phyloP scores from a whole-genome alignment of 257 asterid genomes.

The Osmanthus fragrans region DNA sequence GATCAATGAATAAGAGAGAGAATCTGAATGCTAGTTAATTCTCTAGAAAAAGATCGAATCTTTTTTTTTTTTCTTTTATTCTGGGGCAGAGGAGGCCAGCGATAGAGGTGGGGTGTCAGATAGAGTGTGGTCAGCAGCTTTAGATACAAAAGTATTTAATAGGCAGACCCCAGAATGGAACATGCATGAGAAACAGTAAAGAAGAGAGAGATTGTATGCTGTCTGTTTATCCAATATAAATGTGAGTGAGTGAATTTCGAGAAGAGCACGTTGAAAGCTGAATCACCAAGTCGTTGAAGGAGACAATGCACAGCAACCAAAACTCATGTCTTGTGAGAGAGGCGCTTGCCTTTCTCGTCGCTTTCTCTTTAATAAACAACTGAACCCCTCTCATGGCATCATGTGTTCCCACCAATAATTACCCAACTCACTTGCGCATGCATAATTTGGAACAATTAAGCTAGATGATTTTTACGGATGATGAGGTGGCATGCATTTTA shows the following conservation, averaged over 20 bases:
- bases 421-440: too few relatives aligned
- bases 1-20: not conserved
- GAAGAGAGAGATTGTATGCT: not conserved
- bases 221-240: not conserved
- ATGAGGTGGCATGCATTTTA: too few relatives aligned
- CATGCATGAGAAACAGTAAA: not conserved
- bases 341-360: not conserved
- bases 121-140: conserved; percentile 21
- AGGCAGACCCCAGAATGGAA: not conserved
- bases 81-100: conserved; percentile 3
- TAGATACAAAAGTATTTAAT: conserved; percentile 8
- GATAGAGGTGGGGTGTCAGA: conserved; percentile 19
- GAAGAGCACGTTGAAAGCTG: not conserved
- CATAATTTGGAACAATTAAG: too few relatives aligned
- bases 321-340: not conserved
- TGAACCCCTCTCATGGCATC: conserved; percentile 21
- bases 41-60: not conserved
- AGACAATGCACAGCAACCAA: conserved; percentile 7
- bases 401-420: not conserved
- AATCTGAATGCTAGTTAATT: not conserved
- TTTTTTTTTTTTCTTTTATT: too few relatives aligned
- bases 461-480: too few relatives aligned
- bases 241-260: conserved; percentile 12
- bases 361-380: conserved; percentile 6
- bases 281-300: not conserved